These are phyloP conservation scores for Aspergillus intermedius DNA, from an alignment of 2,329 filamentous ascomycete species.

Conservation along the genomic window DNA sequence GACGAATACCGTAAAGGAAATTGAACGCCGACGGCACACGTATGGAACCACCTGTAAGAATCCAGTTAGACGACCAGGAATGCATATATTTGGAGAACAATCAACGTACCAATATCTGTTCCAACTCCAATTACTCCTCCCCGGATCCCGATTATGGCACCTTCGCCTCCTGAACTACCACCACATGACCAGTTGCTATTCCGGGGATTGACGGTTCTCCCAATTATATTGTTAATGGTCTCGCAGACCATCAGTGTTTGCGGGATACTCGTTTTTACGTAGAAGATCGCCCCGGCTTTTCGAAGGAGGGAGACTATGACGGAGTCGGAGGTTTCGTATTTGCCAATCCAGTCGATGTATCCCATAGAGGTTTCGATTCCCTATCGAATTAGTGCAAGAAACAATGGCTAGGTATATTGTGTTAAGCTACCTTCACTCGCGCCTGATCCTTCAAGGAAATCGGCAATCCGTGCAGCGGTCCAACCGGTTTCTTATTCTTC, in stretches of 20 bases:
- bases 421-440: neutral
- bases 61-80: neutral
- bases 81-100: too few species aligned
- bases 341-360: conserved; percentile 11
- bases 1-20: conserved; percentile 37
- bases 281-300: conserved; percentile 17
- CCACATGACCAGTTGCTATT: conserved; percentile 13
- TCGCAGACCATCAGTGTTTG: conserved; percentile 23
- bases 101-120: conserved; percentile 24
- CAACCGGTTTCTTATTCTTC: conserved; percentile 14
- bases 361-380: conserved; percentile 15
- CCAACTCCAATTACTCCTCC: conserved; percentile 26
- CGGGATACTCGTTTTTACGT: conserved; percentile 24
- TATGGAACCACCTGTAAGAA: conserved; percentile 32
- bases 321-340: conserved; percentile 7
- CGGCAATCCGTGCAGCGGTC: conserved; percentile 30
- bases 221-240: conserved; percentile 18
- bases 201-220: conserved; percentile 17
- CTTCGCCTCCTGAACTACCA: conserved; percentile 24
- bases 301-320: conserved; percentile 13
- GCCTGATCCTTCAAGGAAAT: conserved; percentile 25
- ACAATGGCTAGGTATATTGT: conserved; percentile 5
- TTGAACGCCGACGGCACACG: conserved; percentile 37
- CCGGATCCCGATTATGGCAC: conserved; percentile 25
- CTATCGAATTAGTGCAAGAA: neutral